Evolutionary conservation across 345 rosid species (phyloP).

Genomic region (Clarkia xantiana): DNA sequence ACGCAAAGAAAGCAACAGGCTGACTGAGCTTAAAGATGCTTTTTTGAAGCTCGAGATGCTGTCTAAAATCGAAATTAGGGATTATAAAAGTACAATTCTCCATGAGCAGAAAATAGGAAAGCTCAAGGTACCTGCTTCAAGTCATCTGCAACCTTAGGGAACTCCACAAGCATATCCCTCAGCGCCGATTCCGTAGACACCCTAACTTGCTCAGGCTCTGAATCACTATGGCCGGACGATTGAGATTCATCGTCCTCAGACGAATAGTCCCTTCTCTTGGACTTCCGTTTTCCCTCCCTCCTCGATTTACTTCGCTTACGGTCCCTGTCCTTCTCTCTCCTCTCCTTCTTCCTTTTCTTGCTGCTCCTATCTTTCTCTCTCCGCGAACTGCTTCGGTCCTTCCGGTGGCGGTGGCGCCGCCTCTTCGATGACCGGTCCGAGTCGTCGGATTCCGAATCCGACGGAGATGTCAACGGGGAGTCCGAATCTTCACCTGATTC

Average conservation of each 20-base stretch:
- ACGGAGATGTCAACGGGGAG: background rate
- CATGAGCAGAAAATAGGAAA: background rate
- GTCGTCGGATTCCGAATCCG: slow-evolving; percentile 21
- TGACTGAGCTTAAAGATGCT: too few species aligned
- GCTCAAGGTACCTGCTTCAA: slow-evolving; percentile 38
- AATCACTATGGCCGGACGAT: slow-evolving; percentile 4
- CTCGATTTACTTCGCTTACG: slow-evolving; percentile 35
- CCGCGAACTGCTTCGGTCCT: slow-evolving; percentile 30
- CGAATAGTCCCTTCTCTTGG: slow-evolving; percentile 17
- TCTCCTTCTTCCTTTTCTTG: slow-evolving; percentile 14
- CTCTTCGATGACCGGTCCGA: slow-evolving; percentile 30
- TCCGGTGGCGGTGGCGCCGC: slow-evolving; percentile 21
- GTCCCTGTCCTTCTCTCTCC: slow-evolving; percentile 22
- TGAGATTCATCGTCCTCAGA: slow-evolving; percentile 8
- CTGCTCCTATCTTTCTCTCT: slow-evolving; percentile 23
- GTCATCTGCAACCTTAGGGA: slow-evolving; percentile 53
- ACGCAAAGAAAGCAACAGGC: too few species aligned
- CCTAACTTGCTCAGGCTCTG: slow-evolving; percentile 18
- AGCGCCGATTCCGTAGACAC: slow-evolving; percentile 35
- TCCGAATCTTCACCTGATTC: background rate
- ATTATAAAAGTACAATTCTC: background rate
- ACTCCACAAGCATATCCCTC: slow-evolving; percentile 35
- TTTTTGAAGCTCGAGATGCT: too few species aligned
- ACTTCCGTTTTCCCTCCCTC: slow-evolving; percentile 13
- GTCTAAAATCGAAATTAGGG: background rate